These are phyloP conservation scores for Rhizopus stolonifer DNA, from an alignment of 371 early-diverging fungal species.

Conservation along the genomic window DNA sequence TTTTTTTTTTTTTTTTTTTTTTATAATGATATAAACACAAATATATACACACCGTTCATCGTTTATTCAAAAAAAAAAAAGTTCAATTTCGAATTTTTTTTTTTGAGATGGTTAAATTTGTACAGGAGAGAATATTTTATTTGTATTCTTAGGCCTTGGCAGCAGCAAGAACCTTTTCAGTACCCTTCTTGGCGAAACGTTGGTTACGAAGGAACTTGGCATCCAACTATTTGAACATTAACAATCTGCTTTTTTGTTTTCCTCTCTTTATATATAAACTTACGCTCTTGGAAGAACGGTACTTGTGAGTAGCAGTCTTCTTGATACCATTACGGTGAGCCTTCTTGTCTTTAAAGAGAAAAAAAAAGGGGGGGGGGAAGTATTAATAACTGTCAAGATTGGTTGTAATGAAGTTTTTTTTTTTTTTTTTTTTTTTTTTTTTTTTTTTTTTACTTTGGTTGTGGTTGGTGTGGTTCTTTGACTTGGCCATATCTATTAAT, in stretches of 20 bases:
- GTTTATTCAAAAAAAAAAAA: too few species aligned
- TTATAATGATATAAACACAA: too few species aligned
- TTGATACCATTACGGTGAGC: slow-evolving; percentile 98
- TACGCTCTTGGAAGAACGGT: slow-evolving; percentile 93
- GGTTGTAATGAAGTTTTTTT: too few species aligned
- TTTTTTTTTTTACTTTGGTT: too few species aligned
- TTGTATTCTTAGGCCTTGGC: slow-evolving; percentile 6
- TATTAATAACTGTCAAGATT: slow-evolving; percentile 17
- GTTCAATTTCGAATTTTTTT: too few species aligned
- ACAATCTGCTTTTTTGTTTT: too few species aligned
- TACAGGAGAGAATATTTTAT: too few species aligned
- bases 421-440: too few species aligned
- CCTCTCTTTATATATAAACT: slow-evolving; percentile 19
- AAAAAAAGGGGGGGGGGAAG: too few species aligned
- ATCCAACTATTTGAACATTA: slow-evolving; percentile 62
- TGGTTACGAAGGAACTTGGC: slow-evolving; percentile 99
- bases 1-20: too few species aligned
- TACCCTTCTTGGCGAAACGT: slow-evolving; percentile 91
- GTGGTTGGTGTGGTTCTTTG: slow-evolving; percentile 99
- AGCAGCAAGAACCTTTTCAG: slow-evolving; percentile 46
- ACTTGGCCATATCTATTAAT: slow-evolving; percentile 74
- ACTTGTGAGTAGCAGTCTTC: slow-evolving; percentile 86
- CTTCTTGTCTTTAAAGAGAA: slow-evolving; percentile 96
- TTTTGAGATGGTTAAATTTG: too few species aligned
- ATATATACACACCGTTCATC: too few species aligned